Evolutionary conservation across 495 filamentous ascomycete species (phyloP), one percentile per base, ranked within the genome.

Genomic region (Trichoderma erinaceum): DNA sequence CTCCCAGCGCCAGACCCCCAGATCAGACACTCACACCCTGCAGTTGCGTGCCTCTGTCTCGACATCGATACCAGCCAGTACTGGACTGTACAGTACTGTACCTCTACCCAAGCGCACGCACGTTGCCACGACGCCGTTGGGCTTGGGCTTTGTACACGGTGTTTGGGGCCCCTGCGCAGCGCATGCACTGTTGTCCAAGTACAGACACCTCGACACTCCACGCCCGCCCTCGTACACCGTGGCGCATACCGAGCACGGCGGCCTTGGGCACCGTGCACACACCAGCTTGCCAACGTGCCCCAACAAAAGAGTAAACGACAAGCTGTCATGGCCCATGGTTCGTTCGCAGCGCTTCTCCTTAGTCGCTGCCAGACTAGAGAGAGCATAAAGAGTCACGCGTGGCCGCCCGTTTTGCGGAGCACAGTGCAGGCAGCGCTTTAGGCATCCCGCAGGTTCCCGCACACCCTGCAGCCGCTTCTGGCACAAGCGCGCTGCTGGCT

Each of bases 391-490:
- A 32, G 56, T 61, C 56, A 61, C 56, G 56, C 56, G 56, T 61
- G 48, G 56, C 12, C 35, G 35, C 35, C 56, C 8, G 56, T 61
- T 29, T 29, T 61, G 56, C 56, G 56, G 56, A 61, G 56, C 56
- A 61, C 56, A 12, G 56, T 61, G 56, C 56, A 11, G 25, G 23
- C 56, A 25, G 50, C 18, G 50, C 56, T 29, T 25, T 11, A 61
- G 10, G 56, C 56, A 61, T 61, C 25, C 23, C 56, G 56, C 56
- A 61, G 56, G 56, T 61, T 32, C 56, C 56, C 56, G 56, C 23
- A 11, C 56, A 61, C 56, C 11, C 11, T 29, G 56, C 21, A 21
- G 23, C 4, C 8, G 48, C 48, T n/a, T n/a, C 18, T n/a, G 48
- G 48, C 18, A 52, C 48, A 23, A 29, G 56, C 25, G 25, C n/a